Conservation (phyloP, 2,329 filamentous ascomycete genomes). For the Amesomyces nigricolor region DNA sequence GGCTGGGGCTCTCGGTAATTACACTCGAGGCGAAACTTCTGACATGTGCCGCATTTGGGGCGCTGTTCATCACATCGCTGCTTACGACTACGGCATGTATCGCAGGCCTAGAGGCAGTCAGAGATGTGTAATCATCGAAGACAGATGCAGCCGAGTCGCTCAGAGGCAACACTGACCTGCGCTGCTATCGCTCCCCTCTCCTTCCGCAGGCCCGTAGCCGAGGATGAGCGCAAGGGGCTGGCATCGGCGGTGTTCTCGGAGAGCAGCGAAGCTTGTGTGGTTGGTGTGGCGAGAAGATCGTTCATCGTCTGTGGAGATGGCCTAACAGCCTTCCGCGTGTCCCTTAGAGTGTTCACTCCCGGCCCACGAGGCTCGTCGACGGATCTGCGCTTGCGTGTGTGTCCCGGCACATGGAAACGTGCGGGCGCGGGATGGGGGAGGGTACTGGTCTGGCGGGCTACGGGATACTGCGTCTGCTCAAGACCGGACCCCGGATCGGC, state of each 20-base stretch:
- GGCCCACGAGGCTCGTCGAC: neutral
- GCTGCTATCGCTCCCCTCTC: constrained; percentile 46
- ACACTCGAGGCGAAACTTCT: constrained; percentile 52
- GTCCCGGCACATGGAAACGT: neutral
- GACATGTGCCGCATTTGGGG: constrained; percentile 56
- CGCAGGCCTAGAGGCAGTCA: constrained; percentile 43
- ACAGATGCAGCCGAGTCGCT: neutral
- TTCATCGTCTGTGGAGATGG: constrained; percentile 12
- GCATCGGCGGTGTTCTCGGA: neutral
- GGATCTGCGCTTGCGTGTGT: neutral
- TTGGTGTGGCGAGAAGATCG: constrained; percentile 13
- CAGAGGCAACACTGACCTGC: constrained; percentile 31
- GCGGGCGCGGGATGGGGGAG: neutral
- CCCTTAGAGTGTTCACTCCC: neutral
- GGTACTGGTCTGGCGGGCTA: neutral
- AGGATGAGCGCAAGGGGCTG: constrained; percentile 6
- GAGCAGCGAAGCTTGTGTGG: neutral
- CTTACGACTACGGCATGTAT: constrained; percentile 55
- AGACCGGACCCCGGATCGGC: neutral
- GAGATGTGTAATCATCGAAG: neutral
- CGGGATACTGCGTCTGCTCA: constrained; percentile 2
- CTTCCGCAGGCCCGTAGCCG: constrained; percentile 31
- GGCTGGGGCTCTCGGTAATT: constrained; percentile 55
- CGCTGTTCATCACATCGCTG: constrained; percentile 59
- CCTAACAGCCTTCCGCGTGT: neutral